Conservation (phyloP, 2,329 filamentous ascomycete genomes). For the Penicillium concentricum region DNA sequence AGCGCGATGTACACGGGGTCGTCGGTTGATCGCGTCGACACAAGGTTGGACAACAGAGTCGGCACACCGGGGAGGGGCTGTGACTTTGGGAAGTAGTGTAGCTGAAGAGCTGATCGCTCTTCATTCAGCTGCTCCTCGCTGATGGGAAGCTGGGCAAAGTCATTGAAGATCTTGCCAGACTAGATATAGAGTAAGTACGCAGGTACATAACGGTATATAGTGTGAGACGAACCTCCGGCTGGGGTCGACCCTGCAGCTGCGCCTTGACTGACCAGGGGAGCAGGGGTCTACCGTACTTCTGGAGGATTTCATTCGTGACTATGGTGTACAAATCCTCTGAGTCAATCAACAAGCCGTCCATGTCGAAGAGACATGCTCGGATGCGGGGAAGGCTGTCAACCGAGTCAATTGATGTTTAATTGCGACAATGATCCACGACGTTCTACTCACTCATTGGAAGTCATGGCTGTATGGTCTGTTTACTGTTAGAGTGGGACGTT, state of each 20-base stretch:
- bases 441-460: background rate
- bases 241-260: conserved; percentile 70
- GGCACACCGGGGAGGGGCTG: conserved; percentile 76
- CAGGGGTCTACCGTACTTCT: conserved; percentile 67
- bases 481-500: conserved; percentile 1
- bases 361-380: conserved; percentile 93
- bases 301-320: conserved; percentile 78
- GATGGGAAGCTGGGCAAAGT: conserved; percentile 86
- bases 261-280: conserved; percentile 97
- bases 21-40: conserved; percentile 34
- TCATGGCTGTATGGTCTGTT: conserved; percentile 10
- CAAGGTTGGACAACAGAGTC: conserved; percentile 57
- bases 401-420: conserved; percentile 1
- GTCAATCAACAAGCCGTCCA: conserved; percentile 95
- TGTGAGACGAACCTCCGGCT: conserved; percentile 47
- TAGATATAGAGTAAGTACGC: conserved; percentile 25
- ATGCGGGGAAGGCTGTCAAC: conserved; percentile 68
- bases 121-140: conserved; percentile 63
- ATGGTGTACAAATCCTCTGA: conserved; percentile 87
- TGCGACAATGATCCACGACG: background rate
- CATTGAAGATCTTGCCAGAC: conserved; percentile 64
- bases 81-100: conserved; percentile 69
- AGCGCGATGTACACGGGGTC: conserved; percentile 73
- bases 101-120: conserved; percentile 64
- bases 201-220: background rate